Conservation (phyloP, 2,329 filamentous ascomycete species). For the Blumeriella jaapii region DNA sequence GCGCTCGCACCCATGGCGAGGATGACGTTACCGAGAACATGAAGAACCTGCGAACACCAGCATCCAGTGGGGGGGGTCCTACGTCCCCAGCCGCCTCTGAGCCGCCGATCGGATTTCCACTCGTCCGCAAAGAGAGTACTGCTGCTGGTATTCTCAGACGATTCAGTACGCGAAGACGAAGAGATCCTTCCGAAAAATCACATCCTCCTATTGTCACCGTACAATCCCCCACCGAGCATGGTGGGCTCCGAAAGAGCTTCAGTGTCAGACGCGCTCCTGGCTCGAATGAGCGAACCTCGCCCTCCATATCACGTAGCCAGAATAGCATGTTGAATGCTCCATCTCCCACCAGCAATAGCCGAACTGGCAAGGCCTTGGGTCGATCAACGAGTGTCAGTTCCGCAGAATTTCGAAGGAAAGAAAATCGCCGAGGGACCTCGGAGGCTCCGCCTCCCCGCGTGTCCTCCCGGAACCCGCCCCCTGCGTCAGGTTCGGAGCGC, state of each 20-base stretch:
- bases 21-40: constrained; percentile 71
- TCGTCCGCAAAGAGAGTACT: constrained; percentile 68
- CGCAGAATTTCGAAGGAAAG: constrained; percentile 62
- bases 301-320: constrained; percentile 46
- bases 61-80: constrained; percentile 35
- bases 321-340: constrained; percentile 72
- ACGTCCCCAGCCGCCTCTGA: constrained; percentile 39
- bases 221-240: constrained; percentile 62
- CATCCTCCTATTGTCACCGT: constrained; percentile 66
- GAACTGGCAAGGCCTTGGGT: constrained; percentile 59
- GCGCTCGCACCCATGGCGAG: constrained; percentile 88
- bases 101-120: constrained; percentile 43
- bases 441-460: constrained; percentile 40
- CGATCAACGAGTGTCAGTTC: constrained; percentile 89
- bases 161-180: constrained; percentile 77
- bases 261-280: constrained; percentile 58
- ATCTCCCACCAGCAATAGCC: constrained; percentile 45
- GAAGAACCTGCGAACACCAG: constrained; percentile 50
- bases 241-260: constrained; percentile 72
- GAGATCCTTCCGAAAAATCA: constrained; percentile 47
- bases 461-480: constrained; percentile 51
- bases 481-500: constrained; percentile 70
- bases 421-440: constrained; percentile 40
- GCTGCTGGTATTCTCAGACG: constrained; percentile 75
- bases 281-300: constrained; percentile 37